Conservation (phyloP, 352 stramenopile species). For the Phytophthora foliorum region DNA sequence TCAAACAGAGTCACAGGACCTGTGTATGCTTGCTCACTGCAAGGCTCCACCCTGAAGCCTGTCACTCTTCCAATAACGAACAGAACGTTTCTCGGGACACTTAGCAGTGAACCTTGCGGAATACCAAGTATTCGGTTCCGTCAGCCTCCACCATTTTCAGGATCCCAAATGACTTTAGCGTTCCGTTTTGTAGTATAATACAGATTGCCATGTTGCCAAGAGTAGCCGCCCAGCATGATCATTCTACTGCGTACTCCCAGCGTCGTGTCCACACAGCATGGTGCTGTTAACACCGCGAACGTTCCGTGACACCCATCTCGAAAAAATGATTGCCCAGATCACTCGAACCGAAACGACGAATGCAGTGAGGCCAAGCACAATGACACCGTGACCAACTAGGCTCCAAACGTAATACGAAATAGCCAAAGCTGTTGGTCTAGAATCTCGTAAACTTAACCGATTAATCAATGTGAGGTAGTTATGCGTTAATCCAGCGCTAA, state of each 20-base stretch:
- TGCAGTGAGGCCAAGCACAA: conserved; percentile 21
- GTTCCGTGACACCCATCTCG: conserved; percentile 9
- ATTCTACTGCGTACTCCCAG: conserved; percentile 30
- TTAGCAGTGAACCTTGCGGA: conserved; percentile 29
- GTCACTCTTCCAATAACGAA: conserved; percentile 23
- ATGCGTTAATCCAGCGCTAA: conserved; percentile 17
- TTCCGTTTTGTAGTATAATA: conserved; percentile 37
- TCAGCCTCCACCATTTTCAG: conserved; percentile 23
- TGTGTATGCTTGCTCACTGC: conserved; percentile 16
- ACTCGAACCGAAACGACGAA: conserved; percentile 21
- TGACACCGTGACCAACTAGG: conserved; percentile 29
- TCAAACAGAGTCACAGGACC: conserved; percentile 21
- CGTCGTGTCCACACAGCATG: conserved; percentile 32
- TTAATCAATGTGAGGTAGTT: conserved; percentile 31
- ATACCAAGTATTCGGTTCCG: conserved; percentile 22
- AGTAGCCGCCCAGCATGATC: conserved; percentile 25
- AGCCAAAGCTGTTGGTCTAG: conserved; percentile 17
- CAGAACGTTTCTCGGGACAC: conserved; percentile 23
- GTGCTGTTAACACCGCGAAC: conserved; percentile 14
- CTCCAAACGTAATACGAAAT: conserved; percentile 42
- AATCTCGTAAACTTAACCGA: conserved; percentile 11
- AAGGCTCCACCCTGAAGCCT: conserved; percentile 22
- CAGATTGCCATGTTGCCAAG: conserved; percentile 19
- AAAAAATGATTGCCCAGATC: conserved; percentile 7
- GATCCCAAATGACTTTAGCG: conserved; percentile 31